Conservation (phyloP, 257 asterid species). For the Paraleonurus japonicus region DNA sequence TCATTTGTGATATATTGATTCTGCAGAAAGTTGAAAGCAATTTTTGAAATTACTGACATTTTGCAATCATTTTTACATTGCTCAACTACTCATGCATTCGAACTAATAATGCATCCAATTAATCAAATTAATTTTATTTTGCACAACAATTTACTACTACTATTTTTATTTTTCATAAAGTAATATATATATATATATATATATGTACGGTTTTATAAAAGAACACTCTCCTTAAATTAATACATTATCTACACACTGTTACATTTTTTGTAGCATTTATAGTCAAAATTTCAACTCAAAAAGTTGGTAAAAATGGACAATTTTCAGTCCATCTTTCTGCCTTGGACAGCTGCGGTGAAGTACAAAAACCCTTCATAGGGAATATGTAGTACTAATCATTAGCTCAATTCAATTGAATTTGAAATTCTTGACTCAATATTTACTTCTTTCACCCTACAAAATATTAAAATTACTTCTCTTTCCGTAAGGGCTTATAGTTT, state of each 20-base stretch:
- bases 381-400: constrained; percentile 46
- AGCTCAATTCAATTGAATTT: constrained; percentile 24
- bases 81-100: constrained; percentile 23
- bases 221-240: not conserved
- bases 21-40: constrained; percentile 31
- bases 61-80: constrained; percentile 27
- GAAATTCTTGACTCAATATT: not conserved
- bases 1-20: constrained; percentile 24
- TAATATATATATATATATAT: too few species aligned
- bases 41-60: constrained; percentile 27
- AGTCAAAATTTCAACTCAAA: constrained; percentile 32
- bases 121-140: not conserved
- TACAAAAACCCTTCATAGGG: constrained; percentile 38
- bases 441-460: not conserved
- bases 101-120: constrained; percentile 3
- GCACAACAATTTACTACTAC: not conserved
- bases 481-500: too few species aligned
- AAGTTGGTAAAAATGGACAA: constrained; percentile 34
- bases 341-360: constrained; percentile 23
- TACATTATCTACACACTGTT: not conserved
- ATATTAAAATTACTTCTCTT: not conserved
- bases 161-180: not conserved
- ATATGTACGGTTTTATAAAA: not conserved
- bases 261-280: not conserved
- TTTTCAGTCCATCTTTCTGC: constrained; percentile 27